phyloP scores from a whole-genome alignment of 352 stramenopile genomes.

The Pythium volutum region DNA sequence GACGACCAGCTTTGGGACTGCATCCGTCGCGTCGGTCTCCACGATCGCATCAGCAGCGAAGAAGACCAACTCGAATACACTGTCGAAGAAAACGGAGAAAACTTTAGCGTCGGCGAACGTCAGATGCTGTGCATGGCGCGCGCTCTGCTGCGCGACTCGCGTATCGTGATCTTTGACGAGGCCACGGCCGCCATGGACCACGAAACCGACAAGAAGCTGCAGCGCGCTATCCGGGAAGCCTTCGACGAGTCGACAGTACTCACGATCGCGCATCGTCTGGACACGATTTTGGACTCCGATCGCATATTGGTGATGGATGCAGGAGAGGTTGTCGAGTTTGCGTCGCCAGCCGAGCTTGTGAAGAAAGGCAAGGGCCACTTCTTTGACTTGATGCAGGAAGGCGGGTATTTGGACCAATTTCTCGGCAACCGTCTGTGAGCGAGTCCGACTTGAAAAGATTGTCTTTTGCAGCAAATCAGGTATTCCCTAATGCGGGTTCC shows the following conservation, averaged over 20 bases:
- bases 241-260: conserved; percentile 93
- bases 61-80: conserved; percentile 42
- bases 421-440: not conserved
- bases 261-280: conserved; percentile 66
- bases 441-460: not conserved
- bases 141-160: conserved; percentile 76
- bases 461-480: no score
- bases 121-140: conserved; percentile 56
- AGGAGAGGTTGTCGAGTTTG: conserved; percentile 83
- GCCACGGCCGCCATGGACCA: conserved; percentile 72
- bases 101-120: conserved; percentile 81
- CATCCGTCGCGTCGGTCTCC: conserved; percentile 40
- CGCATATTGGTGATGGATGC: conserved; percentile 33
- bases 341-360: conserved; percentile 63
- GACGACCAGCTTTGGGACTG: conserved; percentile 62
- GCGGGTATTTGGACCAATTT: conserved; percentile 32
- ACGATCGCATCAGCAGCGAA: conserved; percentile 43
- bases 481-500: no score
- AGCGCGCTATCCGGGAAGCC: conserved; percentile 64
- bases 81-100: conserved; percentile 93
- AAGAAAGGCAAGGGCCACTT: conserved; percentile 36
- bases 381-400: conserved; percentile 44
- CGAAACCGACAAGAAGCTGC: conserved; percentile 50
- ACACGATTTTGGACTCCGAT: conserved; percentile 5
- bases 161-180: conserved; percentile 73